Evolutionary conservation across 441 rosid genomes (phyloP), one percentile per base, ranked within the genome.

Genomic region (Gossypium schwendimanii): DNA sequence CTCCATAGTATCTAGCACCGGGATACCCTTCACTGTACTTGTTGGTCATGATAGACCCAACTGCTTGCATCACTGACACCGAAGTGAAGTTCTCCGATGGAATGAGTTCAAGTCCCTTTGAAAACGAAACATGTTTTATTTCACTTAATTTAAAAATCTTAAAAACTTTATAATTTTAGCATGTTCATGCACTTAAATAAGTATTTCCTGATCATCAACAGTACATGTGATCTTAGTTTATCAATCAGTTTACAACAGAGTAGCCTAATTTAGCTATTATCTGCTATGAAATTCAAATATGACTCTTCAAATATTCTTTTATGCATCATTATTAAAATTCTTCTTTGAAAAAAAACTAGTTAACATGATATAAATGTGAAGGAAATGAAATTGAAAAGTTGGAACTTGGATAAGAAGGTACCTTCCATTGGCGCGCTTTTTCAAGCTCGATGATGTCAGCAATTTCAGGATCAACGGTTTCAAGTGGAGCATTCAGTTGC

Each of bases 381-480:
- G 28, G 28, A 63, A 17, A 39, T 63, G n/a, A 63, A 14, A 1
- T 6, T n/a, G 64, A 2, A 61, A 61, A 61, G 10, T 17, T 63
- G 44, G 23, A 60, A 14, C 21, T 26, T 55, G 41, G 44, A 11
- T 11, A 50, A 2, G 8, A 28, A 14, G 18, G 0, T 63, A 90
- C 99, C 94, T 95, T 95, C 99, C 99, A 95, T 84, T 95, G 99
- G 70, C 99, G 86, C n/a, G 99, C 91, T 78, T 95, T 95, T 81
- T 95, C 99, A 63, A 77, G 98, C 84, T 95, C 99, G 65, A 95
- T 92, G 71, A 95, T 95, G 72, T 95, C 91, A 71, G 98, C 90
- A 80, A 95, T 87, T 85, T 91, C 97, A 60, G 98, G 97, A 75
- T 94, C 99, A 57, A 94, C 97, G 3, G 39, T 90, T 78, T 88